Evolutionary conservation across 768 basidiomycete species (phyloP), one percentile per base, ranked within the genome.

Genomic region (Pleurotus giganteus): DNA sequence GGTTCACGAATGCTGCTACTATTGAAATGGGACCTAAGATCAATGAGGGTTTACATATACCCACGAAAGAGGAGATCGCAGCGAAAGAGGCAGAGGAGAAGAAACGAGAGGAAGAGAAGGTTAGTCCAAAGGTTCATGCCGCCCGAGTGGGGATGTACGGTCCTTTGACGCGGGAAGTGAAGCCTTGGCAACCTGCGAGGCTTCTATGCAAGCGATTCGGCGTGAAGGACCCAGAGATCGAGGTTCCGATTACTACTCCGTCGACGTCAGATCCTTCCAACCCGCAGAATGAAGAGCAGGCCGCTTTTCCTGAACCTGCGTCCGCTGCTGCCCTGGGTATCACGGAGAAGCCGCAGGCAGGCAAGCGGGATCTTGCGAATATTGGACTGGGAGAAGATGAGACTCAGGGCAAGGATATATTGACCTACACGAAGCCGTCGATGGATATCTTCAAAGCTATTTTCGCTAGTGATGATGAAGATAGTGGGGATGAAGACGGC

Each of bases 361-460:
- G 41, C 8, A 59, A 56, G 17, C 75, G 81, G n/a, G 84, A 89
- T 61, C 65, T 96, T 46, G 78, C 81, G 4, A 94, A 94, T 64
- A 79, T 98, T 46, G 95, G 95, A 0, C 70, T 97, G 41, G 96
- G 94, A 21, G 94, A 97, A 47, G 94, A 98, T 64, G 93, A 94
- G 37, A 81, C 79, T 26, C 95, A 97, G 66, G 95, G 94, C 0
- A 71, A 80, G 32, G 94, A 95, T 63, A 94, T 85, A 4, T 74
- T 98, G 59, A 94, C 90, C 0, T 95, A 98, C 67, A 77, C 90
- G 61, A 81, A 89, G 34, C 96, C 97, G 2, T 74, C 85, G 4
- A 91, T 94, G 80, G 89, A 94, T 64, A 84, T 98, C 41, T 99
- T 98, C 78, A 97, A 96, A 67, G 94, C 96, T 2, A 98, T 99